These are phyloP conservation scores for Syzygium oleosum DNA, from an alignment of 345 rosid species.

Conservation along the genomic window DNA sequence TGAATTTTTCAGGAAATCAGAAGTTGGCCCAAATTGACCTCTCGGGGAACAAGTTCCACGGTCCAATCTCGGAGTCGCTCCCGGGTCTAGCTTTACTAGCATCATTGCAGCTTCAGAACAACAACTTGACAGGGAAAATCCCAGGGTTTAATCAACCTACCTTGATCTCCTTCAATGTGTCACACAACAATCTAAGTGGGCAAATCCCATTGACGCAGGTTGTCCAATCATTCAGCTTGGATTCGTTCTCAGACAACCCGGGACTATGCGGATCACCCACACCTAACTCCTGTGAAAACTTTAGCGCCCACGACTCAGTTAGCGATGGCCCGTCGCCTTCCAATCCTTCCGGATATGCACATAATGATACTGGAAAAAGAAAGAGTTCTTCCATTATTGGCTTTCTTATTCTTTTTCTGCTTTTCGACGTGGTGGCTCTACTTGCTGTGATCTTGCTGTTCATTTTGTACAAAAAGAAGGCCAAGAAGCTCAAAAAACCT, in stretches of 20 bases:
- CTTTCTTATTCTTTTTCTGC: constrained; percentile 5
- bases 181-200: constrained; percentile 36
- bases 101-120: constrained; percentile 35
- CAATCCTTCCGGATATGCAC: not conserved
- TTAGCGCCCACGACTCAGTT: not conserved
- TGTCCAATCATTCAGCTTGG: constrained; percentile 14
- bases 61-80: constrained; percentile 19
- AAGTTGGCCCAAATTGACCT: constrained; percentile 26
- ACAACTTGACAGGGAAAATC: constrained; percentile 29
- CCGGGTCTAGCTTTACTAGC: constrained; percentile 9
- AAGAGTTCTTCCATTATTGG: not conserved
- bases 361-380: not conserved
- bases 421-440: constrained; percentile 22
- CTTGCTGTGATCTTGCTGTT: constrained; percentile 23
- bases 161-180: constrained; percentile 26
- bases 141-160: constrained; percentile 23
- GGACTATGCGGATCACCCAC: constrained; percentile 21
- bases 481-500: constrained; percentile 10
- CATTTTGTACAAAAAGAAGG: constrained; percentile 19
- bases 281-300: not conserved
- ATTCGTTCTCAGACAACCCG: constrained; percentile 13
- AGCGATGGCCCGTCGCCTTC: not conserved
- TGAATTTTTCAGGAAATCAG: constrained; percentile 32
- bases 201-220: constrained; percentile 18
- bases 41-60: constrained; percentile 27